A percentile compares a stretch with the other conserved stretches of the same genome.
Conservation (phyloP, 768 basidiomycete genomes). For the Atractiella rhizophila region DNA sequence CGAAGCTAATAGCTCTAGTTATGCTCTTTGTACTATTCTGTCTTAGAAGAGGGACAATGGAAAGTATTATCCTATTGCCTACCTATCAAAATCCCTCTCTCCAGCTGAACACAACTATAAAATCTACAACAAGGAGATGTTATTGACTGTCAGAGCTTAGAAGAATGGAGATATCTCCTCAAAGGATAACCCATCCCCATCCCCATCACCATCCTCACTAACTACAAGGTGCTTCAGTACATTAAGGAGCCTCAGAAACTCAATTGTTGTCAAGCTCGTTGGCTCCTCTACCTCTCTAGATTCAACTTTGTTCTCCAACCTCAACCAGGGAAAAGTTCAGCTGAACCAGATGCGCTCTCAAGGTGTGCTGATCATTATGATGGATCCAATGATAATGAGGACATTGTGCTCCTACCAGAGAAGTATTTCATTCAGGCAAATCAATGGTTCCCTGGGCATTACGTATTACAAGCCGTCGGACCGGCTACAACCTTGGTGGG, state of each 20-base stretch:
- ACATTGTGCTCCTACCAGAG: no score
- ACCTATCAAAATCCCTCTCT: no score
- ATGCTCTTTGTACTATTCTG: constrained; percentile 1
- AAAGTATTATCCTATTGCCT: constrained; percentile 4
- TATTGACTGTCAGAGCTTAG: constrained; percentile 12
- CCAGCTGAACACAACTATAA: constrained; percentile 11
- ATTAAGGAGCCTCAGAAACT: constrained; percentile 6
- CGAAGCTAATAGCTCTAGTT: not conserved
- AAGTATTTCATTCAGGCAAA: no score
- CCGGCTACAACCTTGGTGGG: no score
- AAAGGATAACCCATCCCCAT: constrained; percentile 5
- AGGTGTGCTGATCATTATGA: no score
- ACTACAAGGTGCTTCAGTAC: constrained; percentile 13
- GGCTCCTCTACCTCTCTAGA: constrained; percentile 8
- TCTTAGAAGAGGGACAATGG: not conserved
- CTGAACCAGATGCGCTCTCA: no score
- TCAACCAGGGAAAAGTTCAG: no score
- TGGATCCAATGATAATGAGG: no score
- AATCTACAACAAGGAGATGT: constrained; percentile 14
- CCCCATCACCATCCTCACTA: constrained; percentile 2
- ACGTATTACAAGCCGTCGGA: no score
- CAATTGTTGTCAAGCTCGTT: constrained; percentile 12
- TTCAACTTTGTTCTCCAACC: constrained; percentile 13
- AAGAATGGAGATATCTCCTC: constrained; percentile 8
- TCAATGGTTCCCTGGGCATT: no score